Percentiles rank a stretch among this genome's conserved stretches.
These are phyloP conservation scores for Mycena capillaripes DNA, from an alignment of 768 basidiomycete genomes.

Conservation along the genomic window DNA sequence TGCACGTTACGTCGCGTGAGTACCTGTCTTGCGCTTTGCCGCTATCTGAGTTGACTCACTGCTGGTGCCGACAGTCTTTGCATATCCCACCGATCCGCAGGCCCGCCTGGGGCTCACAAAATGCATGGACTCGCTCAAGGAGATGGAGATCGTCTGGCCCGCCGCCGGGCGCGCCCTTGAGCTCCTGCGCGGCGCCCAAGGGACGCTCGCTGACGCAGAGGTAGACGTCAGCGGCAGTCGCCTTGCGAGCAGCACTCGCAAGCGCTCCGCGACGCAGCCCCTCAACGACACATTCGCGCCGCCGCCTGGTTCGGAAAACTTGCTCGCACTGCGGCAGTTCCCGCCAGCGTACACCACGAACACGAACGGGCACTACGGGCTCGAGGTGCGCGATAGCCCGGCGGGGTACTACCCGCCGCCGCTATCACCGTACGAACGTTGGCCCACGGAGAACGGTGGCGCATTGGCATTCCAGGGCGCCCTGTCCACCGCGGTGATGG, in stretches of 20 bases:
- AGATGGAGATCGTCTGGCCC: conserved; percentile 82
- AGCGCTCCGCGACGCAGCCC: conserved; percentile 72
- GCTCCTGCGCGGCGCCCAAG: conserved; percentile 76
- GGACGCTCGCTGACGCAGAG: conserved; percentile 45
- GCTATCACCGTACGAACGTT: conserved; percentile 56
- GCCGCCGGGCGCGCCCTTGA: conserved; percentile 81
- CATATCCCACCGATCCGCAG: conserved; percentile 78
- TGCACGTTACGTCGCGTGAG: conserved; percentile 83
- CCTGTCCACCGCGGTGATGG: conserved; percentile 80
- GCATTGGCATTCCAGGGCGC: conserved; percentile 55
- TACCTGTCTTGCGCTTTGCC: conserved; percentile 28
- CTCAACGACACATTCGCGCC: conserved; percentile 51
- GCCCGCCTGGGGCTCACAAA: conserved; percentile 72
- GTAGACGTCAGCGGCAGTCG: conserved; percentile 22
- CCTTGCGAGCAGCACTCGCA: conserved; percentile 44
- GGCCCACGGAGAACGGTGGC: conserved; percentile 53
- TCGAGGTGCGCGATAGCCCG: neutral
- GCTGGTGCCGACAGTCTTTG: conserved; percentile 60
- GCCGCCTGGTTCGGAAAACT: neutral
- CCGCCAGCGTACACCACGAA: conserved; percentile 11
- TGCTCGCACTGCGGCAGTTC: conserved; percentile 25
- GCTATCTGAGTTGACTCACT: conserved; percentile 1
- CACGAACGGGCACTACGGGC: conserved; percentile 9
- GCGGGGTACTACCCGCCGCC: conserved; percentile 27
- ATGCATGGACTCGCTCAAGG: conserved; percentile 75